A percentile compares a stretch with the other conserved stretches of the same genome.
Conservation (phyloP, 768 basidiomycete species). For the Tulasnella sp. region DNA sequence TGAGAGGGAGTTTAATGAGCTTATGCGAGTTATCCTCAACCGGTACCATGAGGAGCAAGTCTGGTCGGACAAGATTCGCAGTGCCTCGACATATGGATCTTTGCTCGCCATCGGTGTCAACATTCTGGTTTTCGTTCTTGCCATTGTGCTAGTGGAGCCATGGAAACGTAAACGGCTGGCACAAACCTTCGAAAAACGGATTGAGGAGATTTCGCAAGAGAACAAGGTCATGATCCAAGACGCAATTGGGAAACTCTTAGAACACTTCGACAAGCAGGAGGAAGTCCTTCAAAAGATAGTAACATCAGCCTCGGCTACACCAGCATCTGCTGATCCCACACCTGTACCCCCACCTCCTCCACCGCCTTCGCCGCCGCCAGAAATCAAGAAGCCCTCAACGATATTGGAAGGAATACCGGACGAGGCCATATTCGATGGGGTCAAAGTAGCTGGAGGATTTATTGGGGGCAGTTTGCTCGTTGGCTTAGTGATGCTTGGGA, state of each 20-base stretch:
- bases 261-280: conserved; percentile 18
- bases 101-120: conserved; percentile 80
- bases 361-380: neutral
- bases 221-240: conserved; percentile 29
- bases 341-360: neutral
- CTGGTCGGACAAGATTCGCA: conserved; percentile 98
- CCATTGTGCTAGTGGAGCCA: conserved; percentile 87
- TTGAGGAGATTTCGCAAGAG: conserved; percentile 41
- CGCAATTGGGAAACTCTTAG: conserved; percentile 15
- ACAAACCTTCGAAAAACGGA: conserved; percentile 79
- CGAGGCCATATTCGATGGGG: neutral
- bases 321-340: neutral
- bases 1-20: conserved; percentile 75
- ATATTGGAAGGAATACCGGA: neutral
- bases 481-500: neutral
- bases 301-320: neutral
- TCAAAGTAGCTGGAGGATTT: neutral
- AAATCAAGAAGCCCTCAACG: neutral
- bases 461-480: neutral
- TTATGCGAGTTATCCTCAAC: conserved; percentile 75
- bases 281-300: conserved; percentile 11
- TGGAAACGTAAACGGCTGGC: conserved; percentile 87
- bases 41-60: conserved; percentile 97
- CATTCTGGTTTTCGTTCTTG: conserved; percentile 77
- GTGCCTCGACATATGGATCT: conserved; percentile 87